Evolutionary conservation across 495 filamentous ascomycete genomes (phyloP).

Genomic region (Penicillium lividum): DNA sequence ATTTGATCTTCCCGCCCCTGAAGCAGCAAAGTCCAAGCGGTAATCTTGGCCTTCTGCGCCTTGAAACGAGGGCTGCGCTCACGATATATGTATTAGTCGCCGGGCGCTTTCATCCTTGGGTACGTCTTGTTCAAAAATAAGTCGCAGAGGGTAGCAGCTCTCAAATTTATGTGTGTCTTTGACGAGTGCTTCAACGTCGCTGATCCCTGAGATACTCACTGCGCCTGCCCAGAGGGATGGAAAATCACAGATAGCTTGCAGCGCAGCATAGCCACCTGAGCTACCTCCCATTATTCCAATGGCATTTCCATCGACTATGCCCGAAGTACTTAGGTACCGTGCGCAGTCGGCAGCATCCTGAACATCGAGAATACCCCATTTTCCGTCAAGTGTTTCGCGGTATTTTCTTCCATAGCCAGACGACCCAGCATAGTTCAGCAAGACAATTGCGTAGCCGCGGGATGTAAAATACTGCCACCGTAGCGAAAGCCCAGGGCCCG

Average conservation of each 20-base stretch:
- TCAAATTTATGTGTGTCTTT: conserved; percentile 50
- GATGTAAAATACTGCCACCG: conserved; percentile 45
- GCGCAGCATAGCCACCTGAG: conserved; percentile 45
- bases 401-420: conserved; percentile 45
- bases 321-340: conserved; percentile 28
- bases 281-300: conserved; percentile 43
- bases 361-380: conserved; percentile 34
- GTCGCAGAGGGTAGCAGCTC: conserved; percentile 36
- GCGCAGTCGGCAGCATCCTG: conserved; percentile 37
- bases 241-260: conserved; percentile 31
- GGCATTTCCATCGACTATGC: conserved; percentile 28
- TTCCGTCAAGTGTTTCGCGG: conserved; percentile 34
- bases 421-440: conserved; percentile 45
- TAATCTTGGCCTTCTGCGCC: conserved; percentile 33
- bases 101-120: conserved; percentile 23
- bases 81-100: conserved; percentile 32
- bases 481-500: conserved; percentile 34
- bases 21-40: conserved; percentile 40
- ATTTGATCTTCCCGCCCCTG: conserved; percentile 43
- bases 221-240: conserved; percentile 33
- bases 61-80: conserved; percentile 40
- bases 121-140: conserved; percentile 25
- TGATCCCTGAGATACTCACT: conserved; percentile 38
- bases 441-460: conserved; percentile 44
- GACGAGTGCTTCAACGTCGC: conserved; percentile 33